Percentiles rank a stretch among this genome's conserved stretches.
phyloP scores from a whole-genome alignment of 805 yeast species.

The Kuraishia ogatae region DNA sequence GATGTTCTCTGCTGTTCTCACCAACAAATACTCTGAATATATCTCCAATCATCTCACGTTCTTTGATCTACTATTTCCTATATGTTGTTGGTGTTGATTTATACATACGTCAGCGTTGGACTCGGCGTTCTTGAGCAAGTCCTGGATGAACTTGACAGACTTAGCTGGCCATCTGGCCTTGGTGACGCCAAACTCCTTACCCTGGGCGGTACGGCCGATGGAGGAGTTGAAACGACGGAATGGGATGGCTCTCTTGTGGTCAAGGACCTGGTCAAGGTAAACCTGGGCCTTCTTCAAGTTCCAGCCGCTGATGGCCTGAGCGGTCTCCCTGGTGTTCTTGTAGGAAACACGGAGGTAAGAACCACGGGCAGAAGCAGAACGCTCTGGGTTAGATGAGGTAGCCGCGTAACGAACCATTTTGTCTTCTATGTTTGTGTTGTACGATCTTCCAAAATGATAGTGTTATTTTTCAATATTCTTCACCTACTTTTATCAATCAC shows the following conservation, averaged over 20 bases:
- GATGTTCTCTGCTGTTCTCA: no score
- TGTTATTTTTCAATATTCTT: background rate
- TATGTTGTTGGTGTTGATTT: background rate
- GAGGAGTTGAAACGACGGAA: constrained; percentile 96
- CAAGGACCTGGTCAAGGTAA: constrained; percentile 92
- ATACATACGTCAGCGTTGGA: constrained; percentile 86
- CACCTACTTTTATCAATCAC: background rate
- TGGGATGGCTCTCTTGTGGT: constrained; percentile 99
- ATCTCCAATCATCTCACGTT: background rate
- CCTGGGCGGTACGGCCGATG: constrained; percentile 99
- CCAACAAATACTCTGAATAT: background rate
- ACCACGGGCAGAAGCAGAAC: constrained; percentile 99
- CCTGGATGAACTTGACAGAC: constrained; percentile 93
- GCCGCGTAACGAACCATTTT: constrained; percentile 99
- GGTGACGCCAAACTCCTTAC: constrained; percentile 99
- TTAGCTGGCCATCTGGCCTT: constrained; percentile 99
- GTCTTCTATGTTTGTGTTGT: constrained; percentile 5
- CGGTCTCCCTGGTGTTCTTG: constrained; percentile 99
- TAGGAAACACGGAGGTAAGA: constrained; percentile 97
- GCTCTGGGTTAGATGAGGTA: constrained; percentile 98
- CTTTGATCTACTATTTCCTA: background rate
- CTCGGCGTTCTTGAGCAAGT: constrained; percentile 94
- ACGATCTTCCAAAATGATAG: background rate
- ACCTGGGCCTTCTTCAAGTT: constrained; percentile 90
- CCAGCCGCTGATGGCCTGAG: constrained; percentile 98